These are phyloP conservation scores for Ziziphus jujuba DNA, from an alignment of 306 rosid species.

Conservation along the genomic window DNA sequence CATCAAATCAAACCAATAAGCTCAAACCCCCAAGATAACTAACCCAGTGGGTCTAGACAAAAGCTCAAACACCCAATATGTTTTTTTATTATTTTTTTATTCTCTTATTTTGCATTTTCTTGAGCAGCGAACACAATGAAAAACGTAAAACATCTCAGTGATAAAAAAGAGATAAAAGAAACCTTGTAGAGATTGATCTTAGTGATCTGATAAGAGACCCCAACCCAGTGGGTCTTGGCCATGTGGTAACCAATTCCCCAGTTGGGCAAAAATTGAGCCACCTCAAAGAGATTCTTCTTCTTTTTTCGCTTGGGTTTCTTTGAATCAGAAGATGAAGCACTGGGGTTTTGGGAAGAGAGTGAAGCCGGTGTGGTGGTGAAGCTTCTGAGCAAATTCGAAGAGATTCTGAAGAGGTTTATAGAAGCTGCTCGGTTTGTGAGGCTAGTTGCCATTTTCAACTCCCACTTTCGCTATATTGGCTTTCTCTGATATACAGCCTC, in stretches of 20 bases:
- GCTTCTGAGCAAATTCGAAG: slow-evolving; percentile 53
- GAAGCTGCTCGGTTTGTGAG: slow-evolving; percentile 37
- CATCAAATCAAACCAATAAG: slow-evolving; percentile 8
- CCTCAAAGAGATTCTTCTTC: slow-evolving; percentile 92
- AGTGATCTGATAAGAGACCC: slow-evolving; percentile 81
- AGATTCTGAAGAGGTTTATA: slow-evolving; percentile 37
- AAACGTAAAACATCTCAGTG: no score
- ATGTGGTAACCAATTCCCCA: slow-evolving; percentile 93
- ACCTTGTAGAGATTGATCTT: slow-evolving; percentile 92
- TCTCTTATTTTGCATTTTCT: no score
- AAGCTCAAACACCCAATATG: no score
- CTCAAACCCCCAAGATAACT: slow-evolving; percentile 20
- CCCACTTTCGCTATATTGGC: not conserved
- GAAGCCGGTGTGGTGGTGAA: slow-evolving; percentile 39
- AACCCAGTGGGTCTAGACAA: no score
- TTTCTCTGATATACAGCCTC: no score
- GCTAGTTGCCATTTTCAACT: slow-evolving; percentile 50
- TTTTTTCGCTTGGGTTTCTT: slow-evolving; percentile 70
- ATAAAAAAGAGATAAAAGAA: slow-evolving; percentile 2
- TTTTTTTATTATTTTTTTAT: no score
- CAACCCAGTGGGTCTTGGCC: slow-evolving; percentile 90
- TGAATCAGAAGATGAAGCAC: slow-evolving; percentile 23
- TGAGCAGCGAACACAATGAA: no score
- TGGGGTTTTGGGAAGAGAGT: slow-evolving; percentile 37
- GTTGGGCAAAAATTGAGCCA: slow-evolving; percentile 80